Evolutionary conservation across 2,329 filamentous ascomycete species (phyloP).

Genomic region (Fusarium pilosicola): DNA sequence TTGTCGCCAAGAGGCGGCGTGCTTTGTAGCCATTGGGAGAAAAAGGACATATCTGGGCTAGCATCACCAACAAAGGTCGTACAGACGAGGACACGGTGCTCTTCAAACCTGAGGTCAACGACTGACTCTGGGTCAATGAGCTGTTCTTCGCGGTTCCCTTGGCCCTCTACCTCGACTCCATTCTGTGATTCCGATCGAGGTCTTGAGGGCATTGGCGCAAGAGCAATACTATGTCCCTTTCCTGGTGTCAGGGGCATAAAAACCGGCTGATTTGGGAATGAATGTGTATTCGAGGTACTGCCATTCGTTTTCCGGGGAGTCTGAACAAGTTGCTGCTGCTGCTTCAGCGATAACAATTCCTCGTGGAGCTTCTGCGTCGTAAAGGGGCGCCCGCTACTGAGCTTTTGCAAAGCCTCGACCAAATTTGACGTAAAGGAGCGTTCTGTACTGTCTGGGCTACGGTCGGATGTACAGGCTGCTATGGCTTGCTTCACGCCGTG

Average conservation of each 20-base stretch:
- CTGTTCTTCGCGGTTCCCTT: slow-evolving; percentile 49
- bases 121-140: slow-evolving; percentile 60
- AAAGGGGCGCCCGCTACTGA: slow-evolving; percentile 65
- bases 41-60: slow-evolving; percentile 72
- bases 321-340: slow-evolving; percentile 57
- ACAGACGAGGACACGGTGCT: slow-evolving; percentile 71
- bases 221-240: slow-evolving; percentile 62
- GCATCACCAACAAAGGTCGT: slow-evolving; percentile 74
- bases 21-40: slow-evolving; percentile 73
- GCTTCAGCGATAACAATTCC: slow-evolving; percentile 60
- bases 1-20: slow-evolving; percentile 65
- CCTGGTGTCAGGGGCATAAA: slow-evolving; percentile 66
- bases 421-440: slow-evolving; percentile 69
- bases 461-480: slow-evolving; percentile 66
- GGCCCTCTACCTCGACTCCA: slow-evolving; percentile 41
- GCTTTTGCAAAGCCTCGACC: slow-evolving; percentile 63
- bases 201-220: slow-evolving; percentile 58
- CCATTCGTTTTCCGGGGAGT: slow-evolving; percentile 58
- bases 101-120: slow-evolving; percentile 68
- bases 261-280: slow-evolving; percentile 56
- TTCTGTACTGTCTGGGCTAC: slow-evolving; percentile 56
- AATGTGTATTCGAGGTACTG: slow-evolving; percentile 49
- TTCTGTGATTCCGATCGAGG: slow-evolving; percentile 44
- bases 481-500: slow-evolving; percentile 71
- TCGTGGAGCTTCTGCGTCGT: slow-evolving; percentile 66